Evolutionary conservation across 1,284 basidiomycete species (phyloP), one percentile per base, ranked within the genome.

Genomic region (Veloboletus limbatus): DNA sequence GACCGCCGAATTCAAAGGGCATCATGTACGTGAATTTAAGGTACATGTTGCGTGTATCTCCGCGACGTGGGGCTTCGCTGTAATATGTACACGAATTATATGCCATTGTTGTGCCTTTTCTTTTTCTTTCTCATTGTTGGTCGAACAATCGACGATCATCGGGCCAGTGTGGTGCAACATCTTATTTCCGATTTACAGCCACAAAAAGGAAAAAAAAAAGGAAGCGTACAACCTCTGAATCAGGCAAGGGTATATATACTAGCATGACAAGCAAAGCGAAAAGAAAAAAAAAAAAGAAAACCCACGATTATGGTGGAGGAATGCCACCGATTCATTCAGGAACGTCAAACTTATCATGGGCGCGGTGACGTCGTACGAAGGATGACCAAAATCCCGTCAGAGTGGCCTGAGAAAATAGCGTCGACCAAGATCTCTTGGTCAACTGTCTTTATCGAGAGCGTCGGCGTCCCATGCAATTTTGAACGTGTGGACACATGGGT

Each of bases 341-440:
- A 7, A 34, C 33, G 20, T 5, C 18, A 22, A 25, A 13, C 26
- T 4, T n/a, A 13, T 27, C 31, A 31, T 18, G 21, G 8, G 18
- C 40, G 37, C 4, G 33, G 34, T 33, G 52, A 47, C 26, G 60
- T 48, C 27, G 48, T 28, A 22, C 87, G 76, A 9, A 89, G 66
- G 51, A 89, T 85, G 52, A 87, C 82, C 70, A 89, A 78, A 48
- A 89, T 70, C 6, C 86, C 86, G 60, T 89, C 86, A 20, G 85
- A 88, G 60, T 88, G 86, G 4, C 83, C 86, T 28, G 84, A 86
- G 61, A 89, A 88, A 47, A 89, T 88, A 3, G 85, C 83, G 55
- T 88, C 87, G 14, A 88, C 85, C 22, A 70, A 49, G 43, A 79
- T 66, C 56, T 69, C 71, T 44, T 63, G 65, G 52, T 59, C 66